Evolutionary conservation across 2,329 filamentous ascomycete species (phyloP), one percentile per base, ranked within the genome.

Genomic region (Arthrobotrys sphaeroides): DNA sequence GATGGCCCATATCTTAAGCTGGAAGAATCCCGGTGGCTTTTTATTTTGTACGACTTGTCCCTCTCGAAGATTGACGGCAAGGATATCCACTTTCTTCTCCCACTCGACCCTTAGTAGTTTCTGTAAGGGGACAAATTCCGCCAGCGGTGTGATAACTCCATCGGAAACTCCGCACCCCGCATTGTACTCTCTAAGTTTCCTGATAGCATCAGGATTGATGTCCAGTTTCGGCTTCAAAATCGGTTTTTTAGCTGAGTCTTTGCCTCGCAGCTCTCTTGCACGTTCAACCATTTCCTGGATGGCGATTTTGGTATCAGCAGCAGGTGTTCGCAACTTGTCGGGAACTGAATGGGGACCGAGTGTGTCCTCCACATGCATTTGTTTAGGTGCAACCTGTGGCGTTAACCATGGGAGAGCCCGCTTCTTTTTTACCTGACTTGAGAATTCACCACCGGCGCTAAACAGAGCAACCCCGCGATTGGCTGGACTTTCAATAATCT

Each of bases 91-190:
- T 5, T 67, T 77, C 12, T 59, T 69, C 9, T 67, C 78, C 79
- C 79, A 80, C 3, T 60, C 38, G 1, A 80, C 43, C 9, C 69
- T 69, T 5, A 66, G 73, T 5, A 77, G 24, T 6, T 45, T n/a
- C 3, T 55, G 33, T 49, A 80, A 43, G 2, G 79, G 55, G 2
- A 78, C 78, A 31, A 80, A 80, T 59, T 80, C 79, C 9, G 79
- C 79, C 20, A 79, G 62, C 7, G 64, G 31, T 31, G 72, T 75
- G n/a, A 60, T 47, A 5, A 64, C 33, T 16, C 72, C 72, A 3
- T 53, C 72, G 2, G 36, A n/a, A n/a, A 75, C 22, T 26, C 47
- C 62, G 4, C 45, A 68, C 7, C 9, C 26, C 4, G n/a, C n/a
- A 22, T 65, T 69, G 22, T 75, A 75, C 13, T 36, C 16, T 40